Base-by-base conservation (phyloP, 2,329 filamentous ascomycete genomes). In the Clarireedia paspali region DNA sequence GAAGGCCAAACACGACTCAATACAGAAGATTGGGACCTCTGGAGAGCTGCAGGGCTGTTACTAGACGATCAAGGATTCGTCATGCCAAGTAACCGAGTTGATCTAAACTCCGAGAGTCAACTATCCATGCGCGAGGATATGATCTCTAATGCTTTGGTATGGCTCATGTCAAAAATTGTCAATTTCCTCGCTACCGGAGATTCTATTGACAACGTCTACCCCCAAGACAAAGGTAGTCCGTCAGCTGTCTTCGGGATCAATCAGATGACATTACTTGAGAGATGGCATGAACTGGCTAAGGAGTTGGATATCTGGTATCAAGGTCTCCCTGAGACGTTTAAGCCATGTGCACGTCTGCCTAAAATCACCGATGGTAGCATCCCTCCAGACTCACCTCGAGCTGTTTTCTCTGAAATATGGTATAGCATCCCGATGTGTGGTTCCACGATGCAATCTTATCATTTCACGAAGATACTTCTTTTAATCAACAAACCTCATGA, bases 141-240 rank as follows among this genome's bases (percentile, higher is more conserved):
- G 58, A 80, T 84, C 53, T 80, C 77, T 42, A 87, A 87, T 62
- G 79, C 80, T 0, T 67, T 88, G 4, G 77, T 85, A 5, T 87
- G 83, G 83, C 76, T 87, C 7, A 74, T 84, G 57, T 79, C 82
- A 6, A 86, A 86, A 62, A 77, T 86, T 4, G 78, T 85, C 51
- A 87, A 87, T 64, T 85, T 80, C 64, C 78, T 85, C 55, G 81
- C 77, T 1, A 74, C 75, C 1, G 79, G 78, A 1, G 81, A 83
- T 56, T 75, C 77, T 4, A 70, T 80, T 2, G 73, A 69, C 49
- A 54, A 65, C 30, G 60, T 69, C 14, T 70, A 59, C 39, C 66
- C 66, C 10, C 64, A 66, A 55, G 62, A 68, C 47, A 64, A 60
- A 65, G 64, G 60, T 68, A 66, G 56, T 70, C 68, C 61, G 68